Evolutionary conservation across 495 filamentous ascomycete genomes (phyloP).

Genomic region (Aspergillus homomorphus): DNA sequence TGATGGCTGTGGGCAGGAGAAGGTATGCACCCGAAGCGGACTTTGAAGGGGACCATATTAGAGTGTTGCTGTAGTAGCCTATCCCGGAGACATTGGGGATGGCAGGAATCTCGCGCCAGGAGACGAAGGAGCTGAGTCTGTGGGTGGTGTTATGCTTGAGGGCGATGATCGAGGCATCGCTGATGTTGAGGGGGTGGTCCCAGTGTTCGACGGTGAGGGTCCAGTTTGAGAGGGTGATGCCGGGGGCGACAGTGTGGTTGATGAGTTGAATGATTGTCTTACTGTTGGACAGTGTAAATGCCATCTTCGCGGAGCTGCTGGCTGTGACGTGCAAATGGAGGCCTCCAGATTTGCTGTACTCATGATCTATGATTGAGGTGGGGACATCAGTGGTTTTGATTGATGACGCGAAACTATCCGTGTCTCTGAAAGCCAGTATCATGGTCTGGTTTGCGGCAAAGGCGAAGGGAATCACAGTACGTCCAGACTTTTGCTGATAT

Average conservation of each 20-base stretch:
- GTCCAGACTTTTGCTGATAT: conserved; percentile 22
- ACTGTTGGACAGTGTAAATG: conserved; percentile 27
- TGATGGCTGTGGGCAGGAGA: conserved; percentile 14
- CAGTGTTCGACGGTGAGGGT: conserved; percentile 40
- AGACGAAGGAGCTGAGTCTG: conserved; percentile 25
- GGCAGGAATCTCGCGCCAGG: conserved; percentile 51
- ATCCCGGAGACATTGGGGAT: conserved; percentile 62
- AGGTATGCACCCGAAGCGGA: conserved; percentile 22
- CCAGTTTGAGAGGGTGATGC: conserved; percentile 37
- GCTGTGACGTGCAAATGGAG: conserved; percentile 20
- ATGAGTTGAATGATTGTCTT: conserved; percentile 13
- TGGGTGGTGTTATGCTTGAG: conserved; percentile 32
- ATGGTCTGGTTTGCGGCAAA: conserved; percentile 35
- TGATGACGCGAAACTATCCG: background rate
- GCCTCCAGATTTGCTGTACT: conserved; percentile 9
- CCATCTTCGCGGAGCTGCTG: conserved; percentile 2
- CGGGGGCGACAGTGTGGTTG: conserved; percentile 8
- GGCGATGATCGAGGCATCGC: conserved; percentile 22
- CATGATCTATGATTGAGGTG: conserved; percentile 21
- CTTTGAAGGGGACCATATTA: conserved; percentile 32
- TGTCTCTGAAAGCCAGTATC: conserved; percentile 32
- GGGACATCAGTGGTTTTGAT: conserved; percentile 12
- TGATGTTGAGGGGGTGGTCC: conserved; percentile 33
- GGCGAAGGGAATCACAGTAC: conserved; percentile 26
- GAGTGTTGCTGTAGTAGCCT: conserved; percentile 49